phyloP scores from a whole-genome alignment of 495 filamentous ascomycete genomes.

The Aspergillus haitiensis region DNA sequence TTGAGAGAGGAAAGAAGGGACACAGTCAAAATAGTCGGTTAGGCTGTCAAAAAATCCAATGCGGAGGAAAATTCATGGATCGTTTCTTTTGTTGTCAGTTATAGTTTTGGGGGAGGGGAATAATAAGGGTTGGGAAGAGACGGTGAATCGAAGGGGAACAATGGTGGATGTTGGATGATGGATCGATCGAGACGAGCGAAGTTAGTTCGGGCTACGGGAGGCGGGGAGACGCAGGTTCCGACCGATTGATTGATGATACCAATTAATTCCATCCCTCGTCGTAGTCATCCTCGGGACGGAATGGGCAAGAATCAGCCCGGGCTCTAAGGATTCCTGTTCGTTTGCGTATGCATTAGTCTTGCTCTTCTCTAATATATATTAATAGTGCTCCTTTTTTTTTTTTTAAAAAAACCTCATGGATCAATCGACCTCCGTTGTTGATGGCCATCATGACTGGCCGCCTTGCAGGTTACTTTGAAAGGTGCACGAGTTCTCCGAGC shows the following conservation, averaged over 20 bases:
- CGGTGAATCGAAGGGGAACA: conserved; percentile 10
- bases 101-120: neutral
- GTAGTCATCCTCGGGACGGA: neutral
- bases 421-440: neutral
- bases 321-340: too few relatives aligned
- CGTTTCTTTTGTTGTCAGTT: conserved; percentile 2
- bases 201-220: conserved; percentile 29
- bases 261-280: neutral
- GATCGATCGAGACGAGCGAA: conserved; percentile 20
- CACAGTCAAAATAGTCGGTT: conserved; percentile 12
- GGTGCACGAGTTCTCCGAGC: conserved; percentile 24
- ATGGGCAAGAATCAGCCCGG: neutral
- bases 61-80: conserved; percentile 27
- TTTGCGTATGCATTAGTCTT: neutral
- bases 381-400: neutral
- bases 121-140: neutral
- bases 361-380: neutral
- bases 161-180: conserved; percentile 15
- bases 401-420: neutral
- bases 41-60: conserved; percentile 29
- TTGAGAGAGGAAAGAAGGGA: conserved; percentile 15
- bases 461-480: conserved; percentile 18
- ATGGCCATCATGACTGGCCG: neutral
- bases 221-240: conserved; percentile 33
- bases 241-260: conserved; percentile 11